Evolutionary conservation across 306 rosid species (phyloP), one percentile per base, ranked within the genome.

Genomic region (Pachyrhizus erosus): DNA sequence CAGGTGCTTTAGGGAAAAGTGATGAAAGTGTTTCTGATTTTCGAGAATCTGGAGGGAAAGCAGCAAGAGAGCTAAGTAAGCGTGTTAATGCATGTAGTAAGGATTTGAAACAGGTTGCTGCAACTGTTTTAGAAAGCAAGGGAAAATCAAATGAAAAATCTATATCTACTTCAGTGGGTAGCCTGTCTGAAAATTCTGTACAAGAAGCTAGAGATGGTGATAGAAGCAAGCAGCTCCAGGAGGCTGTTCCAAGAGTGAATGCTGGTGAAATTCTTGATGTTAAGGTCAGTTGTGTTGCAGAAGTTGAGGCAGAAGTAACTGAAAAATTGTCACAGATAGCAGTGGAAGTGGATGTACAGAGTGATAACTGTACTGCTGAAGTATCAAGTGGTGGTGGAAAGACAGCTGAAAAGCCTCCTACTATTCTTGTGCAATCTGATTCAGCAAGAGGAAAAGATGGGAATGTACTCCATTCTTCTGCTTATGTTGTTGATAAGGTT

Each of bases 171-270:
- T 29, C 82, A 12, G 49, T 55, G 18, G 57, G 80, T 77, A 37
- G 73, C 27, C 75, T 80, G 67, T 81, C 88, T 58, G 66, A 77
- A 43, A 39, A 45, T 24, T 17, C 69, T 0, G 49, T 42, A 17
- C 90, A 86, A 76, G 87, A 89, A 80, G 81, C 68, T 75, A 80
- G 60, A 78, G 89, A 79, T 5, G 64, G 54, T 43, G 87, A 89
- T 23, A 60, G 82, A 39, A 34, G 52, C 52, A 81, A 84, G 73
- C 81, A 82, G 24, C 80, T 24, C 49, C 57, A 55, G 37, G 91
- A 69, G 77, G 52, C 66, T 71, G 83, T 37, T 46, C 79, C 66
- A 20, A 89, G 61, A 74, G 85, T 70, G 8, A 68, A 62, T 62
- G 78, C 73, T 37, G 80, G 84, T 76, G 86, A 73, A 72, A 75